These are phyloP conservation scores for Apocynum venetum DNA, from an alignment of 257 asterid genomes.

Conservation along the genomic window DNA sequence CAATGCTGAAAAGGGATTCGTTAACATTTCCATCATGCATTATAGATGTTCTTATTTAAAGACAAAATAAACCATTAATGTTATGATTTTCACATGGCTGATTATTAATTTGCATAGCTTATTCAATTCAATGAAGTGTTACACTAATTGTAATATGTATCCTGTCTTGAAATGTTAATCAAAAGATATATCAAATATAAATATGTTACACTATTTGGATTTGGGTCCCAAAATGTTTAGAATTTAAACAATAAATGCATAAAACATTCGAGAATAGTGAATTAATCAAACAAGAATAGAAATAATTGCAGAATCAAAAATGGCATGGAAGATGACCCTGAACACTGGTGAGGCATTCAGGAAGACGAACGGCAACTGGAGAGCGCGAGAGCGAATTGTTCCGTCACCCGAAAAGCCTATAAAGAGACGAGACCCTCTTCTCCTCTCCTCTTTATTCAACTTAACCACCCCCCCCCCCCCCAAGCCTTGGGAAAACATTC, in stretches of 20 bases:
- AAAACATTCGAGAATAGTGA: neutral
- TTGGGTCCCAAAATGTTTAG: too few relatives aligned
- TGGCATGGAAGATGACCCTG: constrained; percentile 72
- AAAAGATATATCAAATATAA: too few relatives aligned
- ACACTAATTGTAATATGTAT: too few relatives aligned
- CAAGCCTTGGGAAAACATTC: constrained; percentile 9
- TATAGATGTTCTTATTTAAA: too few relatives aligned
- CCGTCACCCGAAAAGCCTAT: constrained; percentile 77
- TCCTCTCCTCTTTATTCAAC: constrained; percentile 29
- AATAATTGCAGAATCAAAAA: neutral
- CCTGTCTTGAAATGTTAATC: too few relatives aligned
- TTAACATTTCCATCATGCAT: too few relatives aligned
- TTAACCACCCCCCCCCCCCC: constrained; percentile 8
- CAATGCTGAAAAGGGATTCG: too few relatives aligned
- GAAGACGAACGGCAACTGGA: constrained; percentile 87
- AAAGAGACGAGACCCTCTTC: constrained; percentile 39
- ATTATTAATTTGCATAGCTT: too few relatives aligned
- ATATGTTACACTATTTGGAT: too few relatives aligned
- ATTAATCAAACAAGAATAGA: neutral
- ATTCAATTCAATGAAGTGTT: too few relatives aligned
- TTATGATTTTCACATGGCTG: too few relatives aligned
- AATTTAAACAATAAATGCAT: neutral
- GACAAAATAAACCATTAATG: too few relatives aligned
- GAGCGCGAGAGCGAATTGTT: constrained; percentile 88
- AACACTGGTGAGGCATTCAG: constrained; percentile 99